Base-by-base conservation (phyloP, 2,329 filamentous ascomycete genomes). In the Colletotrichum sp. region DNA sequence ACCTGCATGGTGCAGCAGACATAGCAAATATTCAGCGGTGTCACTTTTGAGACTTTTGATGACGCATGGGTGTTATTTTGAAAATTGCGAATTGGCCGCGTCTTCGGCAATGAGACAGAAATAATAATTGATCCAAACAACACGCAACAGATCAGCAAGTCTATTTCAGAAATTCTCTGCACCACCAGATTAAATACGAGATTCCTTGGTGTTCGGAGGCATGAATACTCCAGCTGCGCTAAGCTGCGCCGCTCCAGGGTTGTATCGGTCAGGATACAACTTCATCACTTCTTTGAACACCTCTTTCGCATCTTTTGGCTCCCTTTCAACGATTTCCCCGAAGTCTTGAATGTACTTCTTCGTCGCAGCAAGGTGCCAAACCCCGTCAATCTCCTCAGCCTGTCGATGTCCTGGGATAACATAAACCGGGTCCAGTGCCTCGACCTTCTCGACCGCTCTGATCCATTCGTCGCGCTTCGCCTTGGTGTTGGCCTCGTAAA, bases 351-450 rank as follows among this genome's bases (percentile, higher is more conserved):
- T 80, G 27, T 58, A 58, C 55, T 58, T 58, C 55, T 58, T 58
- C 22, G 55, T 58, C 0, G 55, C 55, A 28, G 55, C 77, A 5
- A 84, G 66, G 48, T 82, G 79, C 73, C 77, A 83, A 4, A 77
- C 74, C 0, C 82, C 83, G 66, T 83, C 79, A 0, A 80, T 65
- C 48, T 82, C 79, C 9, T 77, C 25, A 9, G 77, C 74, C 60
- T 76, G 73, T 69, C 79, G 82, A 55, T 85, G 83, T 0, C 82
- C 82, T 7, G 82, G 64, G 1, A 85, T 79, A 3, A 86, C 84
- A 34, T 76, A 79, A 8, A 76, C 71, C 0, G 85, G 84, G 3
- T 81, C 58, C n/a, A 85, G 73, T 0, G 80, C 77, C 39, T 81
- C 80, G 16, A 86, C 79, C 18, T 72, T 81, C 27, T 83, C 80